Percentiles rank a stretch among this genome's conserved stretches.
These are phyloP conservation scores for Calocybe indica DNA, from an alignment of 768 basidiomycete species.

Conservation along the genomic window DNA sequence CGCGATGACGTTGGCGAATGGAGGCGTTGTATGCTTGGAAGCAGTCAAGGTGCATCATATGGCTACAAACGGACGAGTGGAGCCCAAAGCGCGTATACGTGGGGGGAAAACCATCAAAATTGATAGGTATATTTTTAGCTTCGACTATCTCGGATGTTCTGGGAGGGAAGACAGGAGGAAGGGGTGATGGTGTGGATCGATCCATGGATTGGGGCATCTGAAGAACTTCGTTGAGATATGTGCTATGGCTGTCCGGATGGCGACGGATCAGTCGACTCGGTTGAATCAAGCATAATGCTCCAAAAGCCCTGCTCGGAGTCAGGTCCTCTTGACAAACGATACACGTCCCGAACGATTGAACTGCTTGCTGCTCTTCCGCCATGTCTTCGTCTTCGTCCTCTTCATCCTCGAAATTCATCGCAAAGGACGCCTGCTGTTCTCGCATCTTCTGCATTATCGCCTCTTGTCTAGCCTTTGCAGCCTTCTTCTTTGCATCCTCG, in stretches of 20 bases:
- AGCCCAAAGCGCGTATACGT: constrained; percentile 79
- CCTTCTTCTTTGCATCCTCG: constrained; percentile 71
- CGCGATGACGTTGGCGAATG: constrained; percentile 79
- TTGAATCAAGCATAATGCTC: constrained; percentile 81
- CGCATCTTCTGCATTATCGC: constrained; percentile 96
- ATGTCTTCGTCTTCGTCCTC: constrained; percentile 69
- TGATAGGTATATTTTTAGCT: constrained; percentile 32
- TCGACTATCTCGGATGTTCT: constrained; percentile 42
- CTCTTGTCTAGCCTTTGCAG: constrained; percentile 87
- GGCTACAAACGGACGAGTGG: constrained; percentile 84
- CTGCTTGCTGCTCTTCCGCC: constrained; percentile 39
- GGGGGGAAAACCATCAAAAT: constrained; percentile 71
- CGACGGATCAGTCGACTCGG: constrained; percentile 80
- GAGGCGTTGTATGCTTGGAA: constrained; percentile 87
- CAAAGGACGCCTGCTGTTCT: constrained; percentile 83
- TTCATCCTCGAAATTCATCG: constrained; percentile 68
- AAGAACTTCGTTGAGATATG: constrained; percentile 70
- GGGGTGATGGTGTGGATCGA: constrained; percentile 24
- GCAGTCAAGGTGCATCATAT: constrained; percentile 96
- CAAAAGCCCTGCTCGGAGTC: constrained; percentile 66
- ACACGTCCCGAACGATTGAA: constrained; percentile 79
- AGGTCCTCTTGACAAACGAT: constrained; percentile 98
- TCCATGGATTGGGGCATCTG: constrained; percentile 63
- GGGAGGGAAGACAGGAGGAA: constrained; percentile 41
- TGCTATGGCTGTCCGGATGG: constrained; percentile 62